Evolutionary conservation across 345 rosid genomes (phyloP).

Genomic region (Salix caprea): DNA sequence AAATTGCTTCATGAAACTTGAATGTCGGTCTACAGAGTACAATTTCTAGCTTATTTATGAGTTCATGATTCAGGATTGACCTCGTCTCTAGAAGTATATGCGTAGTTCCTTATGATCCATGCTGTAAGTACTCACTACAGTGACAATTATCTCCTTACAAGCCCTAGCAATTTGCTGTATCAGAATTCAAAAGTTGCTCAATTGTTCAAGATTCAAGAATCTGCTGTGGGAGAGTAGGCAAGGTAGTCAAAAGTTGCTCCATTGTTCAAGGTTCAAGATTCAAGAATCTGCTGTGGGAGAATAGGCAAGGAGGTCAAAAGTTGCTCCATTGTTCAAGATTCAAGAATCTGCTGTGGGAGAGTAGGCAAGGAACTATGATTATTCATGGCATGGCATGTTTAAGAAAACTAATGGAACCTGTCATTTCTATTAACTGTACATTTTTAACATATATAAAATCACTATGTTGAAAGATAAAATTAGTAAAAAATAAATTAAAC

Average conservation of each 20-base stretch:
- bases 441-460: neutral
- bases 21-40: neutral
- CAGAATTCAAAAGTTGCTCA: slow-evolving; percentile 60
- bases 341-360: neutral
- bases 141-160: slow-evolving; percentile 80
- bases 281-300: neutral
- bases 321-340: slow-evolving; percentile 17
- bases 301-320: neutral
- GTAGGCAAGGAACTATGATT: neutral
- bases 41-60: neutral
- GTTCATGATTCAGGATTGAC: neutral
- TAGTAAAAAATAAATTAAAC: too few relatives aligned
- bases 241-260: slow-evolving; percentile 61
- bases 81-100: slow-evolving; percentile 61
- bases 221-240: neutral
- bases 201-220: slow-evolving; percentile 11
- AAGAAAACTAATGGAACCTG: neutral
- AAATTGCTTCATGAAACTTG: neutral
- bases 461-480: too few relatives aligned
- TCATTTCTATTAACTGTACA: neutral
- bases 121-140: slow-evolving; percentile 82
- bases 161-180: slow-evolving; percentile 84
- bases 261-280: slow-evolving; percentile 5
- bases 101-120: slow-evolving; percentile 76
- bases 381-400: neutral